Evolutionary conservation across 2,329 filamentous ascomycete genomes (phyloP).

Genomic region (Colletotrichum chlorophyti): DNA sequence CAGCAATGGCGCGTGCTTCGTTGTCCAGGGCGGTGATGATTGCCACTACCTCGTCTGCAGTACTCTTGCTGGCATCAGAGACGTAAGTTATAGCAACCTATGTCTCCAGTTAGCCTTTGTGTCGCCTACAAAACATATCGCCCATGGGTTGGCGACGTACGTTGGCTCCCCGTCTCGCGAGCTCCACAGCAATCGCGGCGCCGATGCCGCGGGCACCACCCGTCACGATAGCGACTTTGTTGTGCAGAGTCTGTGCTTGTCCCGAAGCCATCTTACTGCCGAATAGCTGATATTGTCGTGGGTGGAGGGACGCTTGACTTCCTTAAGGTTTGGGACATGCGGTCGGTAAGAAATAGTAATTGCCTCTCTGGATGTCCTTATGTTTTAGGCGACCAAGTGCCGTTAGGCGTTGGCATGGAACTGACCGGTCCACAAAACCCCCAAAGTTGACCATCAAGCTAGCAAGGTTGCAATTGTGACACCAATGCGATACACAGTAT

Average conservation of each 20-base stretch:
- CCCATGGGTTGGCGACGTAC: slow-evolving; percentile 35
- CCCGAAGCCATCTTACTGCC: neutral
- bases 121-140: too few relatives aligned
- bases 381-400: too few relatives aligned
- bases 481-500: too few relatives aligned
- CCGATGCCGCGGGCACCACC: slow-evolving; percentile 62
- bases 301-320: too few relatives aligned
- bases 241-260: slow-evolving; percentile 35
- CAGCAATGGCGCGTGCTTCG: neutral
- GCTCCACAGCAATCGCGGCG: slow-evolving; percentile 61
- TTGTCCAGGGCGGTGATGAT: neutral
- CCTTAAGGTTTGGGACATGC: too few relatives aligned
- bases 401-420: too few relatives aligned
- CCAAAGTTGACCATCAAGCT: too few relatives aligned
- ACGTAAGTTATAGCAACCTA: neutral
- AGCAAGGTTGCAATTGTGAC: too few relatives aligned
- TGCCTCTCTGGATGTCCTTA: too few relatives aligned
- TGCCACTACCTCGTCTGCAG: neutral
- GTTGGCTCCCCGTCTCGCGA: slow-evolving; percentile 54
- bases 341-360: too few relatives aligned
- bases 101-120: neutral
- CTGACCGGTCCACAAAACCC: too few relatives aligned
- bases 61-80: neutral
- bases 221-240: slow-evolving; percentile 25
- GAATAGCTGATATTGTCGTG: too few relatives aligned